Evolutionary conservation across 108 stramenopile species (phyloP).

Genomic region (Seminavis robusta): DNA sequence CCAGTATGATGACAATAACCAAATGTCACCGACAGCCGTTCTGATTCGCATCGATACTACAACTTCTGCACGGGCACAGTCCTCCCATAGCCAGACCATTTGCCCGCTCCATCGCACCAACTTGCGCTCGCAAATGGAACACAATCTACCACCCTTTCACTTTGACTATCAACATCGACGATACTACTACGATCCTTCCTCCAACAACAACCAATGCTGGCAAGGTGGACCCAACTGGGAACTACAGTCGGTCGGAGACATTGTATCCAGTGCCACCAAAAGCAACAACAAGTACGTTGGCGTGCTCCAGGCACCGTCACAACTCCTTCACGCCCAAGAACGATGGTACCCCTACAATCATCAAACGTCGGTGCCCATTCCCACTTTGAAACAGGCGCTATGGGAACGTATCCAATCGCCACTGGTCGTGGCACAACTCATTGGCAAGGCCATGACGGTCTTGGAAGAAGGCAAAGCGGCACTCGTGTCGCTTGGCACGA

Average conservation of each 20-base stretch:
- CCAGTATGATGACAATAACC: constrained; percentile 12
- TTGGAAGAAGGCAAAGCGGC: constrained; percentile 38
- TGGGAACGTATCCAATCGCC: constrained; percentile 50
- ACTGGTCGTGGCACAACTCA: constrained; percentile 43
- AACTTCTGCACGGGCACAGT: too few species aligned
- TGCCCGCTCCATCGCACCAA: neutral
- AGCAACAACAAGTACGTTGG: constrained; percentile 5
- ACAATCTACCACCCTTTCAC: constrained; percentile 22
- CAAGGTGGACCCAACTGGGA: constrained; percentile 50
- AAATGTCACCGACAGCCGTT: too few species aligned
- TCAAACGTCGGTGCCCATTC: constrained; percentile 33
- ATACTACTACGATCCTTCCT: constrained; percentile 47
- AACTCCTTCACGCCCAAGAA: too few species aligned
- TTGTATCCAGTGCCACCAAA: constrained; percentile 12
- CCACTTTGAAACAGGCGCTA: constrained; percentile 46
- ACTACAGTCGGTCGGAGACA: constrained; percentile 12
- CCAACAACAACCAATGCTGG: constrained; percentile 8
- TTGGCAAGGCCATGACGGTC: constrained; percentile 42
- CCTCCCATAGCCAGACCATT: constrained; percentile 15
- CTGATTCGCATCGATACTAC: too few species aligned
- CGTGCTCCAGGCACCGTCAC: too few species aligned
- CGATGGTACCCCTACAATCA: constrained; percentile 44
- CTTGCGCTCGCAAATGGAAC: neutral
- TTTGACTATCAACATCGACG: constrained; percentile 48
- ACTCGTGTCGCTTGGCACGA: constrained; percentile 11